Percentiles rank a stretch among this genome's conserved stretches.
phyloP scores from a whole-genome alignment of 176 grass and related monocot genomes.

The Calamus simplicifolius region DNA sequence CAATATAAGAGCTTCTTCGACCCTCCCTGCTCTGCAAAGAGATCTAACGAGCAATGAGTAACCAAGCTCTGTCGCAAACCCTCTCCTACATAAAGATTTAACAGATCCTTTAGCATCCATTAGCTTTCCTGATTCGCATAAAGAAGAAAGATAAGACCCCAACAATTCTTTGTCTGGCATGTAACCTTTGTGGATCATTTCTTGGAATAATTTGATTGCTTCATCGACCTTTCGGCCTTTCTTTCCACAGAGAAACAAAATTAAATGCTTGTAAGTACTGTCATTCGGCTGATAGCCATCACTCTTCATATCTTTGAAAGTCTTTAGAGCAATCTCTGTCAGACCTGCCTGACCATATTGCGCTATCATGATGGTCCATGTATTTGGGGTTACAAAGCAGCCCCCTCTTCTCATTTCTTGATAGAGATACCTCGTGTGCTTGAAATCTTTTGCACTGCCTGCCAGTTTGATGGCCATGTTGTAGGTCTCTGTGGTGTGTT shows the following conservation, averaged over 20 bases:
- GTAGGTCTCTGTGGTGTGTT: conserved; percentile 47
- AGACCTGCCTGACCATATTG: conserved; percentile 80
- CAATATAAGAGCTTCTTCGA: conserved; percentile 50
- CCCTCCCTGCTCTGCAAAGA: conserved; percentile 51
- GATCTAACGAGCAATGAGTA: conserved; percentile 68
- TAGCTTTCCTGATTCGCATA: conserved; percentile 65
- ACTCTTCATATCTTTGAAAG: conserved; percentile 61
- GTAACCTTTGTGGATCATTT: conserved; percentile 54
- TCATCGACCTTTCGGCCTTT: conserved; percentile 62
- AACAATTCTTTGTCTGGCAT: conserved; percentile 42
- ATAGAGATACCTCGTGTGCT: conserved; percentile 74
- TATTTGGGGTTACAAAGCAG: conserved; percentile 43
- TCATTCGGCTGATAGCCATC: conserved; percentile 40
- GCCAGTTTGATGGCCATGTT: conserved; percentile 83
- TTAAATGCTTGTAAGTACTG: conserved; percentile 58
- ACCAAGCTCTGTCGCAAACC: conserved; percentile 44
- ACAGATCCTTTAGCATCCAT: conserved; percentile 44
- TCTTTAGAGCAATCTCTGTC: conserved; percentile 50
- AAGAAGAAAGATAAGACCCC: conserved; percentile 44
- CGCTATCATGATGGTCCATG: conserved; percentile 80
- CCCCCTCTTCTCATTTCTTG: conserved; percentile 58
- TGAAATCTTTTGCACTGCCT: conserved; percentile 75
- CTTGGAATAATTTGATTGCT: conserved; percentile 59
- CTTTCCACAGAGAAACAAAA: conserved; percentile 57
- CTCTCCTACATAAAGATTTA: conserved; percentile 41